Evolutionary conservation across 2,329 filamentous ascomycete species (phyloP), one percentile per base, ranked within the genome.

Genomic region (Samsoniella hepiali): DNA sequence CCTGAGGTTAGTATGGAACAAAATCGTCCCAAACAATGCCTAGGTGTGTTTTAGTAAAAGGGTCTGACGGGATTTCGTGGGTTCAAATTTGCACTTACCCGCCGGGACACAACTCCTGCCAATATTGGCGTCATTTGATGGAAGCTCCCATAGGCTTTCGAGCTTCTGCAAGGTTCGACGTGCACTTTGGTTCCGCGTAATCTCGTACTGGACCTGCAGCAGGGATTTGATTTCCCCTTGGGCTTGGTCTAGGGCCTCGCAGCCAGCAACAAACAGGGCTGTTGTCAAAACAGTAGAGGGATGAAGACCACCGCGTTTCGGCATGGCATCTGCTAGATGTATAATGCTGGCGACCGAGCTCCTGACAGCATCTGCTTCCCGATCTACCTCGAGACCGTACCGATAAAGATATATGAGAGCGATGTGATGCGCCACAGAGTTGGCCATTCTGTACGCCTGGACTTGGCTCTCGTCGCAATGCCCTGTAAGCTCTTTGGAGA

Each of bases 401-500:
- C 57, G 47, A 11, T 53, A 3, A 4, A 60, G 29, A 11, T 13
- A 53, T n/a, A 60, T 42, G 1, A 53, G 47, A n/a, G 58, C 36
- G 6, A 45, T 44, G 15, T 60, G 11, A 44, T 60, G 17, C 10
- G 47, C 36, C 1, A 34, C 47, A 4, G 22, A 42, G 31, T 53
- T 53, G 34, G 36, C 5, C 10, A 34, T 53, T 38, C 36, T 42
- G 17, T 34, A 53, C 2, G 15, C 27, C 5, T 53, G 10, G 1
- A 8, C 27, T 36, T 42, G 44, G 2, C 27, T 31, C 5, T 51
- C 17, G 22, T 45, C 38, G 29, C 47, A 63, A 15, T 17, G 13
- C 7, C 47, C 55, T 15, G 38, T n/a, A 4, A 63, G 36, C 17
- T 63, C 54, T 32, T 63, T n/a, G 7, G 61, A 47, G 3, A 63